Conservation (phyloP, 2,329 filamentous ascomycete genomes). For the Trichoderma polysporum region DNA sequence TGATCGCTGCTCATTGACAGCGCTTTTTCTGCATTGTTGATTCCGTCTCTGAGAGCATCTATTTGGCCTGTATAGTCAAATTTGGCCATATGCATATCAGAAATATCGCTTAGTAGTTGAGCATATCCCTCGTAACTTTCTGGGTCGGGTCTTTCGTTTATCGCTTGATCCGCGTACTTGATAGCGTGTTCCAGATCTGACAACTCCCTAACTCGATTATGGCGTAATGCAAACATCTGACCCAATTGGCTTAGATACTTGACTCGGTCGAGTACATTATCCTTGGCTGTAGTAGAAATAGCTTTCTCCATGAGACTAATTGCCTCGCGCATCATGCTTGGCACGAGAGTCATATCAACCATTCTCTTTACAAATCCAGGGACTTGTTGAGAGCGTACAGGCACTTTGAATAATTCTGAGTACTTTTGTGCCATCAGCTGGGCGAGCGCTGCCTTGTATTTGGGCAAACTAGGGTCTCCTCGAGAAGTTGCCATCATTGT, state of each 20-base stretch:
- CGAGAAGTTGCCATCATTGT: neutral
- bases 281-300: neutral
- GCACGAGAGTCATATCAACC: neutral
- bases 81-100: neutral
- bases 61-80: neutral
- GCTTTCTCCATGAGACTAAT: neutral
- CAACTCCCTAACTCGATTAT: no score
- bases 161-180: no score
- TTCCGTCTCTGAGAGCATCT: neutral
- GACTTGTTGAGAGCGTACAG: no score
- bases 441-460: neutral
- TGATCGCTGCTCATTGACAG: no score
- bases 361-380: neutral
- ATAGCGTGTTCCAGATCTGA: no score
- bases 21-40: neutral
- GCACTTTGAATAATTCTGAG: no score
- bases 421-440: no score
- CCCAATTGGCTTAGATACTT: no score
- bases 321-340: neutral
- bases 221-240: no score
- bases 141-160: no score
- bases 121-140: no score
- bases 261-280: neutral
- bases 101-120: no score
- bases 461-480: neutral